Conservation (phyloP, 768 basidiomycete genomes). For the Obba rivulosa region DNA sequence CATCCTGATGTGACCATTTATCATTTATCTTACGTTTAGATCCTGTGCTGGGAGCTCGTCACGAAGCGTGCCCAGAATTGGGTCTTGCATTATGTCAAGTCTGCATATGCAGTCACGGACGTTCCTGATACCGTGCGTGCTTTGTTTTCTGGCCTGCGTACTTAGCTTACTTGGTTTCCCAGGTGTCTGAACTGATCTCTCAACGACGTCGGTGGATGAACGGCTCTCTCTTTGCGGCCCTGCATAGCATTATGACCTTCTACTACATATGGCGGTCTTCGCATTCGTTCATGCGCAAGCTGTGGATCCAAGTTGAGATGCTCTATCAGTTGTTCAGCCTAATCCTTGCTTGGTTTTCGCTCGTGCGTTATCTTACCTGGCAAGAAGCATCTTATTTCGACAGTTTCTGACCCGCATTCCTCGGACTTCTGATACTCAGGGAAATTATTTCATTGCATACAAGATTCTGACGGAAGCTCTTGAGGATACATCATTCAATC, state of each 20-base stretch:
- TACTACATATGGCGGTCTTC: slow-evolving; percentile 87
- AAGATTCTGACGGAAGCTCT: slow-evolving; percentile 64
- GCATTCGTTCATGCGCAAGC: slow-evolving; percentile 71
- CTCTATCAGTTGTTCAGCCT: slow-evolving; percentile 82
- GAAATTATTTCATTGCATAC: slow-evolving; percentile 87
- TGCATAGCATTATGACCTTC: slow-evolving; percentile 85
- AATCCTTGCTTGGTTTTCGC: slow-evolving; percentile 82
- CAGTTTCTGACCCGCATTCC: neutral
- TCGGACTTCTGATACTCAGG: slow-evolving; percentile 30
- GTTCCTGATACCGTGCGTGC: slow-evolving; percentile 76
- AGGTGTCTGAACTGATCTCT: slow-evolving; percentile 90
- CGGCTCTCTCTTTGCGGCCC: slow-evolving; percentile 89
- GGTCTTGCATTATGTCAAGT: slow-evolving; percentile 95
- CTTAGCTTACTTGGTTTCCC: neutral
- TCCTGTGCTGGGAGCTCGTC: slow-evolving; percentile 96
- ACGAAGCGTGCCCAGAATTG: slow-evolving; percentile 88
- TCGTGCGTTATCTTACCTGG: slow-evolving; percentile 37
- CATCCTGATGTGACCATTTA: neutral
- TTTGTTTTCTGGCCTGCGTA: neutral
- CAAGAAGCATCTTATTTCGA: neutral
- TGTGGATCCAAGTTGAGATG: slow-evolving; percentile 90
- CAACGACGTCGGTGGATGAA: slow-evolving; percentile 97
- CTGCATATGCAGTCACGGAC: slow-evolving; percentile 87
- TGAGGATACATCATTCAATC: slow-evolving; percentile 44
- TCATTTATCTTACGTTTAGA: slow-evolving; percentile 34